phyloP scores from a whole-genome alignment of 2,329 filamentous ascomycete genomes.

The Fusarium sp. region DNA sequence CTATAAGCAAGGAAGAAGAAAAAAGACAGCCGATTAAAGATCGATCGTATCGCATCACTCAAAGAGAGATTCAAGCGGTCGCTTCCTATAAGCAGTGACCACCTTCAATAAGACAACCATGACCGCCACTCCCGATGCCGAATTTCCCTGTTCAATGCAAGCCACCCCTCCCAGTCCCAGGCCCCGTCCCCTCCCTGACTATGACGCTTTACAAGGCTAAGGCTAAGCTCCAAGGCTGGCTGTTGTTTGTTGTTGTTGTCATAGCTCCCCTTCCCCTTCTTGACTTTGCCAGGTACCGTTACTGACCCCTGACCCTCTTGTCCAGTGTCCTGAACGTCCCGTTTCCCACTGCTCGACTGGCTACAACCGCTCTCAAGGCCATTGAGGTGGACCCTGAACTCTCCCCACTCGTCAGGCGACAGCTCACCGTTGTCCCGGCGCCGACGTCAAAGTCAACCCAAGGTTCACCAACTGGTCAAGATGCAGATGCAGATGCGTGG shows the following conservation, averaged over 20 bases:
- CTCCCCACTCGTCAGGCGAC: slow-evolving; percentile 82
- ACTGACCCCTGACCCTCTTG: slow-evolving; percentile 32
- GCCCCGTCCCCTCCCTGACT: slow-evolving; percentile 1
- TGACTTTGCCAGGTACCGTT: background rate
- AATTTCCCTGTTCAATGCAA: slow-evolving; percentile 74
- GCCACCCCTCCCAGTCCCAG: slow-evolving; percentile 45
- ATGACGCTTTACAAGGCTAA: slow-evolving; percentile 29
- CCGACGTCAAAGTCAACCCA: slow-evolving; percentile 41
- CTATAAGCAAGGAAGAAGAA: slow-evolving; percentile 2
- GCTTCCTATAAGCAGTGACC: slow-evolving; percentile 32
- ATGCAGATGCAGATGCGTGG: slow-evolving; percentile 45
- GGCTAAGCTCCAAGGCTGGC: slow-evolving; percentile 11
- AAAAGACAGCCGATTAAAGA: slow-evolving; percentile 7
- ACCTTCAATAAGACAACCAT: slow-evolving; percentile 48
- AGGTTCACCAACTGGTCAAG: slow-evolving; percentile 31
- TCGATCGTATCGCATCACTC: slow-evolving; percentile 32
- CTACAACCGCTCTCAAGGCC: slow-evolving; percentile 78
- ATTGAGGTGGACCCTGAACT: slow-evolving; percentile 90
- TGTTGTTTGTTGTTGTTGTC: slow-evolving; percentile 32
- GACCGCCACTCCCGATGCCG: slow-evolving; percentile 56
- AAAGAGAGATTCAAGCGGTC: slow-evolving; percentile 19
- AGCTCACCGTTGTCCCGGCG: slow-evolving; percentile 68
- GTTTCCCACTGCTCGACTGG: slow-evolving; percentile 83
- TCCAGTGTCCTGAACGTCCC: slow-evolving; percentile 79
- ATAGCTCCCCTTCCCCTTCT: slow-evolving; percentile 6